Conservation (phyloP, 805 yeast species). For the Kazachstania bromeliacearum region DNA sequence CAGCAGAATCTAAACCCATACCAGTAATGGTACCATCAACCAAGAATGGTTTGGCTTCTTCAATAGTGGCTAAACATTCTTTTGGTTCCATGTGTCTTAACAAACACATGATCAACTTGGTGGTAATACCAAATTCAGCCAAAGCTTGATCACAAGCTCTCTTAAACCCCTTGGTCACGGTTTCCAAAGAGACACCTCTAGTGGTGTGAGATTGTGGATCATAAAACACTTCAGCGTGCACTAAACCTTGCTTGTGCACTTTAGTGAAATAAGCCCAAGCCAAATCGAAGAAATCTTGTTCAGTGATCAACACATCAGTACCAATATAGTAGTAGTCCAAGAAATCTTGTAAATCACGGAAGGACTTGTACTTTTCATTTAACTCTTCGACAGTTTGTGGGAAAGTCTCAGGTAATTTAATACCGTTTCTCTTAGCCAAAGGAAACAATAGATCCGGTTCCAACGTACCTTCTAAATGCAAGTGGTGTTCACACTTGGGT, state of each 20-base stretch:
- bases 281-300: slow-evolving; percentile 65
- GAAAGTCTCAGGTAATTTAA: slow-evolving; percentile 51
- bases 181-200: slow-evolving; percentile 50
- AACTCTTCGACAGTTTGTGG: slow-evolving; percentile 53
- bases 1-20: slow-evolving; percentile 75
- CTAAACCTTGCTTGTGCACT: slow-evolving; percentile 49
- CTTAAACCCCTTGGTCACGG: slow-evolving; percentile 56
- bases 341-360: slow-evolving; percentile 67
- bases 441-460: slow-evolving; percentile 67
- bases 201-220: slow-evolving; percentile 81
- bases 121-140: slow-evolving; percentile 49
- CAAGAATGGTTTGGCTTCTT: slow-evolving; percentile 42
- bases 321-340: slow-evolving; percentile 73
- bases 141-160: slow-evolving; percentile 60
- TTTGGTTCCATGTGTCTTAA: slow-evolving; percentile 63
- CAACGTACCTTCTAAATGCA: slow-evolving; percentile 75
- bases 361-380: slow-evolving; percentile 48
- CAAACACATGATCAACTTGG: slow-evolving; percentile 72
- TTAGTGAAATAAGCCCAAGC: slow-evolving; percentile 64
- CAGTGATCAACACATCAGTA: slow-evolving; percentile 60
- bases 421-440: slow-evolving; percentile 55
- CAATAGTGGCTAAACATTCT: slow-evolving; percentile 49
- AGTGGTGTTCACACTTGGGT: slow-evolving; percentile 84
- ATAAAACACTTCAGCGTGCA: slow-evolving; percentile 68
- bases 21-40: slow-evolving; percentile 58